phyloP scores from a whole-genome alignment of 148 eudicot genomes.

The Drosera capensis region DNA sequence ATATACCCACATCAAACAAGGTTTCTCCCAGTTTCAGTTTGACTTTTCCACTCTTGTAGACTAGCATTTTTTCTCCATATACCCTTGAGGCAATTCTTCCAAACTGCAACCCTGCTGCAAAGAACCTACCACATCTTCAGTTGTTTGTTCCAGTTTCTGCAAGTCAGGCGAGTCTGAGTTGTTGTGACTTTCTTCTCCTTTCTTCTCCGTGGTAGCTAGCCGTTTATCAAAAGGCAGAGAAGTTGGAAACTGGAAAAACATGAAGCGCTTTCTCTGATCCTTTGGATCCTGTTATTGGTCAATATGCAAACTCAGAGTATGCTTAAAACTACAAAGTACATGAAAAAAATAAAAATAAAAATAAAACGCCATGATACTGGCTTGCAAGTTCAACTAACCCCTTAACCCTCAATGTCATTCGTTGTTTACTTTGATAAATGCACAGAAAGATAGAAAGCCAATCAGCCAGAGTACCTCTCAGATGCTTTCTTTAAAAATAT shows the following conservation, averaged over 20 bases:
- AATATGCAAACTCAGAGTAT: background rate
- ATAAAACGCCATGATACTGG: too few relatives aligned
- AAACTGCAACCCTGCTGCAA: slow-evolving; percentile 14
- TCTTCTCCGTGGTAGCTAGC: too few relatives aligned
- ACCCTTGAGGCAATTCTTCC: slow-evolving; percentile 45
- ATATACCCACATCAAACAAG: slow-evolving; percentile 32
- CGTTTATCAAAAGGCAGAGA: slow-evolving; percentile 28
- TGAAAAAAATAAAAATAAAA: too few relatives aligned
- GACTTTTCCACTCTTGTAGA: slow-evolving; percentile 70
- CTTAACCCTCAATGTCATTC: too few relatives aligned
- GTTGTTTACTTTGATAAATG: too few relatives aligned
- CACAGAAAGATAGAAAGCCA: too few relatives aligned
- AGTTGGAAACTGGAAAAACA: slow-evolving; percentile 51
- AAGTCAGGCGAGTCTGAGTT: background rate
- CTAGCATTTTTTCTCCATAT: slow-evolving; percentile 55
- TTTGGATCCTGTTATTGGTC: slow-evolving; percentile 21
- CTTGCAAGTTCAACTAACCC: too few relatives aligned
- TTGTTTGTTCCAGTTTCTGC: background rate
- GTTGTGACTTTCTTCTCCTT: too few relatives aligned
- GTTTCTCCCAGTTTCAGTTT: slow-evolving; percentile 68
- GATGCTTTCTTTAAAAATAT: background rate
- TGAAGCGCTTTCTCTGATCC: slow-evolving; percentile 25
- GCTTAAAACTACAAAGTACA: too few relatives aligned
- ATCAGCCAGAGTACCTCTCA: background rate
- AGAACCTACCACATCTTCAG: slow-evolving; percentile 6